phyloP scores from a whole-genome alignment of 2,329 filamentous ascomycete species.

The Magnaporthiopsis rhizophila region DNA sequence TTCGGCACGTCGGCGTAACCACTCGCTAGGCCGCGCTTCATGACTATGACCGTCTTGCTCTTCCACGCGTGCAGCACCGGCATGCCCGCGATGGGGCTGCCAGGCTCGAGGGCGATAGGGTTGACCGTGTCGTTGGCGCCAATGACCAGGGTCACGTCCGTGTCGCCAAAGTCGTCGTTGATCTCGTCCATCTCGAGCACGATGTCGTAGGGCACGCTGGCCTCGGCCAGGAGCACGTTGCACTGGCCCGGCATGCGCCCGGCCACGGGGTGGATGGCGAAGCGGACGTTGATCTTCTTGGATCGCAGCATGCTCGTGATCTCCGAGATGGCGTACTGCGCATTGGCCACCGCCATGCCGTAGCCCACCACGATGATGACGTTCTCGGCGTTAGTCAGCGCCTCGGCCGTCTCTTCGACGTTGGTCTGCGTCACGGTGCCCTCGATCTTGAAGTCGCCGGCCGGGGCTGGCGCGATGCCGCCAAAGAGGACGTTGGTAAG shows the following conservation, averaged over 20 bases:
- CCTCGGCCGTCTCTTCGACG: constrained; percentile 73
- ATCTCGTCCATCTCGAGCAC: constrained; percentile 95
- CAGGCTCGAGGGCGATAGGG: constrained; percentile 76
- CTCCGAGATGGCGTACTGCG: constrained; percentile 82
- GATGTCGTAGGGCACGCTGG: constrained; percentile 82
- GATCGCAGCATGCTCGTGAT: constrained; percentile 67
- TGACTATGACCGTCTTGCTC: constrained; percentile 85
- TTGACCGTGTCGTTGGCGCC: constrained; percentile 92
- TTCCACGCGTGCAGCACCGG: constrained; percentile 90
- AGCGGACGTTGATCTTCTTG: constrained; percentile 73
- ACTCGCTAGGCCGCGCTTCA: constrained; percentile 86
- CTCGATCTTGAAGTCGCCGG: constrained; percentile 65
- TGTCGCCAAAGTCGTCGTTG: constrained; percentile 83
- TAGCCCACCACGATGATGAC: constrained; percentile 90
- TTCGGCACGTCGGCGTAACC: constrained; percentile 59
- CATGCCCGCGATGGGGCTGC: constrained; percentile 84
- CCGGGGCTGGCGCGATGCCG: constrained; percentile 59
- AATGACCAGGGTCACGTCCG: constrained; percentile 80
- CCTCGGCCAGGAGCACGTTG: constrained; percentile 83
- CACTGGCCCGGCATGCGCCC: constrained; percentile 91
- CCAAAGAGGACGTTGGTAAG: constrained; percentile 87
- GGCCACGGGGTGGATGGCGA: constrained; percentile 84
- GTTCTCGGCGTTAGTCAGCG: constrained; percentile 66
- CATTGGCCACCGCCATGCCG: constrained; percentile 90
- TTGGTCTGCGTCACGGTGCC: constrained; percentile 71